phyloP scores from a whole-genome alignment of 768 basidiomycete species.

The Lactarius tabidus region DNA sequence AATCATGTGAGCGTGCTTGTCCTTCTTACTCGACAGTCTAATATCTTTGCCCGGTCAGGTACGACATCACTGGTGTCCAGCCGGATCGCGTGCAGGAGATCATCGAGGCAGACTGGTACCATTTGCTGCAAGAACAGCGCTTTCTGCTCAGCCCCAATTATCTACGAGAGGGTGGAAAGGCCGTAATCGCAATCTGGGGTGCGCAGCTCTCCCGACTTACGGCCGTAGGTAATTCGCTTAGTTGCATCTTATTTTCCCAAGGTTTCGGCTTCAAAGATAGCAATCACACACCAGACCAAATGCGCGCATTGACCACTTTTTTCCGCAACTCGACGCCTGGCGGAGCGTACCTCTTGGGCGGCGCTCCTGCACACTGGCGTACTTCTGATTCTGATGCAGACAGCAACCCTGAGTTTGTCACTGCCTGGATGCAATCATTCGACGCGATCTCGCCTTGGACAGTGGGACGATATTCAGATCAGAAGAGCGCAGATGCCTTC shows the following conservation, averaged over 20 bases:
- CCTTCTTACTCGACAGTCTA: neutral
- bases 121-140: conserved; percentile 57
- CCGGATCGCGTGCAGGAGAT: conserved; percentile 63
- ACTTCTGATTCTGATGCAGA: conserved; percentile 67
- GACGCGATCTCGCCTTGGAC: conserved; percentile 85
- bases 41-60: conserved; percentile 44
- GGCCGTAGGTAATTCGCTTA: neutral
- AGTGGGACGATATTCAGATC: conserved; percentile 61
- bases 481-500: conserved; percentile 60
- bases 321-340: conserved; percentile 62
- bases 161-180: conserved; percentile 61
- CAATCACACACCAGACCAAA: conserved; percentile 56
- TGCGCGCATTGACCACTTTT: conserved; percentile 51
- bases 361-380: conserved; percentile 72
- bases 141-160: conserved; percentile 71
- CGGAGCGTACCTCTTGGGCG: conserved; percentile 71
- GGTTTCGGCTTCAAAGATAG: conserved; percentile 66
- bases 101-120: conserved; percentile 68
- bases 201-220: conserved; percentile 3
- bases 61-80: conserved; percentile 77
- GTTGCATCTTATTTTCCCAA: conserved; percentile 27
- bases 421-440: conserved; percentile 72
- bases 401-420: conserved; percentile 56
- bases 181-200: conserved; percentile 77
- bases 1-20: conserved; percentile 58